phyloP scores from a whole-genome alignment of 2,329 filamentous ascomycete species.

The Dothidotthia symphoricarpi region DNA sequence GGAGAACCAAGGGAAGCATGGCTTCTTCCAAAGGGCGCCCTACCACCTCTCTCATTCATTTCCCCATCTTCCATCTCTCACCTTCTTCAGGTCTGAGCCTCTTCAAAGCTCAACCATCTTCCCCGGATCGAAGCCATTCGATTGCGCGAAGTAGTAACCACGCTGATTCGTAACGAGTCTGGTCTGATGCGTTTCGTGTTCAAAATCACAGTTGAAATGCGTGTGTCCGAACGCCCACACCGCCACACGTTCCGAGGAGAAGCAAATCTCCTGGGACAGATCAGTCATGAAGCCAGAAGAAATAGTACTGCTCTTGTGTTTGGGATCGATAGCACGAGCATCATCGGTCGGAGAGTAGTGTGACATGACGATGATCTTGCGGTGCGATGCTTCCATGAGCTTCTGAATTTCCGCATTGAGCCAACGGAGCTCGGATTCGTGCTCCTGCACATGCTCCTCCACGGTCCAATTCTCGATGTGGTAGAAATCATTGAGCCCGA shows the following conservation, averaged over 20 bases:
- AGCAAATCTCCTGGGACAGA: slow-evolving; percentile 40
- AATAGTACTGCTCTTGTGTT: slow-evolving; percentile 23
- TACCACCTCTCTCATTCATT: background rate
- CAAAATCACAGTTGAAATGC: slow-evolving; percentile 47
- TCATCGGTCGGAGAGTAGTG: slow-evolving; percentile 47
- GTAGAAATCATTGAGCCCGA: slow-evolving; percentile 53
- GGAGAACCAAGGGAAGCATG: background rate
- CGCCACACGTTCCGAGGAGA: slow-evolving; percentile 34
- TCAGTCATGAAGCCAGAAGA: slow-evolving; percentile 45
- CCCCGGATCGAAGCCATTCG: slow-evolving; percentile 2
- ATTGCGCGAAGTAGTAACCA: slow-evolving; percentile 37
- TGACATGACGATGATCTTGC: slow-evolving; percentile 43
- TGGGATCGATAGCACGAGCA: slow-evolving; percentile 36
- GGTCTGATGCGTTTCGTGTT: slow-evolving; percentile 4
- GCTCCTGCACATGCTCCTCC: slow-evolving; percentile 40
- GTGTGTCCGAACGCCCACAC: slow-evolving; percentile 54
- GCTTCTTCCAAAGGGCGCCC: background rate
- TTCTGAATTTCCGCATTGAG: slow-evolving; percentile 41
- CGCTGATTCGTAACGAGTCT: slow-evolving; percentile 45
- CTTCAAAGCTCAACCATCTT: background rate
- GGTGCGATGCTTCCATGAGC: slow-evolving; percentile 16
- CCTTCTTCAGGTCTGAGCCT: background rate
- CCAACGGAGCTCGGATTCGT: slow-evolving; percentile 46
- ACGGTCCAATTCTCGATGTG: slow-evolving; percentile 18
- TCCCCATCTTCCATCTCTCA: background rate